These are phyloP conservation scores for Trichoderma atroviride DNA, from an alignment of 2,329 filamentous ascomycete species.

Conservation along the genomic window DNA sequence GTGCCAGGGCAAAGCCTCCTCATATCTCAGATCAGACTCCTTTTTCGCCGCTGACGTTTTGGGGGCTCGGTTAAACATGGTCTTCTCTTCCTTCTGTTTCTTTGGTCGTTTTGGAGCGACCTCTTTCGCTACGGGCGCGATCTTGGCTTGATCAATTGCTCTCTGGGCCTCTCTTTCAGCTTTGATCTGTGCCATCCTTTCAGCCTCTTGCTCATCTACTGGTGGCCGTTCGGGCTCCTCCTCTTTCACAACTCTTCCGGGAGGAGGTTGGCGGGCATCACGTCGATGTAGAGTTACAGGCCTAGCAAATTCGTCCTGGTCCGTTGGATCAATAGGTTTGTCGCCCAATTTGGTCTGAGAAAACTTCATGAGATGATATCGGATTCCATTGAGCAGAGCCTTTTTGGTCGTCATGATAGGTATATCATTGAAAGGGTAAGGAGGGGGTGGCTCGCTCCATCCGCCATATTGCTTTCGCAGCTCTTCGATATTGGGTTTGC, in stretches of 20 bases:
- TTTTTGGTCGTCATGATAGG: slow-evolving; percentile 84
- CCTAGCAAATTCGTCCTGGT: slow-evolving; percentile 79
- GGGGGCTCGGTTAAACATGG: slow-evolving; percentile 83
- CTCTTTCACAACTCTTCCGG: slow-evolving; percentile 65
- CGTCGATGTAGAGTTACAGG: slow-evolving; percentile 88
- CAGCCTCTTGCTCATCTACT: slow-evolving; percentile 60
- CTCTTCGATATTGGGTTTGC: slow-evolving; percentile 44
- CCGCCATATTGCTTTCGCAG: slow-evolving; percentile 54
- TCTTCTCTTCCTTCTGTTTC: slow-evolving; percentile 80
- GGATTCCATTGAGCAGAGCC: slow-evolving; percentile 74
- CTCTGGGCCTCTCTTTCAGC: slow-evolving; percentile 84
- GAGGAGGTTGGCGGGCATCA: slow-evolving; percentile 72
- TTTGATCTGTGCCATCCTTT: slow-evolving; percentile 68
- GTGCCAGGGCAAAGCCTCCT: slow-evolving; percentile 95
- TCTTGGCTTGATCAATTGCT: slow-evolving; percentile 86
- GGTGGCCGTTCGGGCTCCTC: slow-evolving; percentile 51
- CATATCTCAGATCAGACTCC: slow-evolving; percentile 75
- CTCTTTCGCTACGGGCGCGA: slow-evolving; percentile 77
- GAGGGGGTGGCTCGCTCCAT: slow-evolving; percentile 58
- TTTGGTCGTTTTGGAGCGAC: slow-evolving; percentile 53
- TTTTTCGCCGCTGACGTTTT: slow-evolving; percentile 78
- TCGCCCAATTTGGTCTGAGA: slow-evolving; percentile 57
- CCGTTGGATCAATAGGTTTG: slow-evolving; percentile 67
- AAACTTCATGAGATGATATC: slow-evolving; percentile 87
- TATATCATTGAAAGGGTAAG: slow-evolving; percentile 54